Evolutionary conservation across 2,329 filamentous ascomycete genomes (phyloP).

Genomic region (Arthrobotrys megalospora): DNA sequence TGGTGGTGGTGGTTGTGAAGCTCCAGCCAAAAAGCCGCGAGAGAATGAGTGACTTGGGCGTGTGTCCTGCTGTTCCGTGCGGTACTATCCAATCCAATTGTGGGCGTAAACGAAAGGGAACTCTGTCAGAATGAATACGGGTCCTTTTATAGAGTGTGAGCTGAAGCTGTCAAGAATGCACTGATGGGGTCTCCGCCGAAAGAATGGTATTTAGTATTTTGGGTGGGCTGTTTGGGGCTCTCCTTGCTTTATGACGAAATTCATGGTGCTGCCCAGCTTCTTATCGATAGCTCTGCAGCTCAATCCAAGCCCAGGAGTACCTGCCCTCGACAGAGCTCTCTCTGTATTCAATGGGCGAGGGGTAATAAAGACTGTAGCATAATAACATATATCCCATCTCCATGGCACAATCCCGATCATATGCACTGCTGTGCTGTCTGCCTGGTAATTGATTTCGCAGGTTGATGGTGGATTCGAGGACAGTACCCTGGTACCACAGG

Average conservation of each 20-base stretch:
- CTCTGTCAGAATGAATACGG: not conserved
- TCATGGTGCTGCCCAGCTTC: constrained; percentile 18
- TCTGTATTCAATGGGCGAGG: not conserved
- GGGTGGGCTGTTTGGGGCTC: not conserved
- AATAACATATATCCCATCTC: constrained; percentile 11
- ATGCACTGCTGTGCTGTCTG: constrained; percentile 51
- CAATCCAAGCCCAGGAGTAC: not conserved
- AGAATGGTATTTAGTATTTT: constrained; percentile 13
- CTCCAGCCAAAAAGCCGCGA: not conserved
- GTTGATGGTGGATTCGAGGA: constrained; percentile 5
- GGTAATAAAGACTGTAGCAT: not conserved
- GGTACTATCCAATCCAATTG: too few species aligned
- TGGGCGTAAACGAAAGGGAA: too few species aligned
- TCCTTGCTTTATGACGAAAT: constrained; percentile 33
- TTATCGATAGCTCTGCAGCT: constrained; percentile 34
- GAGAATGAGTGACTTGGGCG: constrained; percentile 15
- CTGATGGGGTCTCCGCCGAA: not conserved
- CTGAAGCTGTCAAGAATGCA: constrained; percentile 1
- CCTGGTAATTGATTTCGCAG: not conserved
- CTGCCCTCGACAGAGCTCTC: constrained; percentile 19
- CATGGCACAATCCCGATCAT: not conserved
- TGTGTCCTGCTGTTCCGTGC: too few species aligned
- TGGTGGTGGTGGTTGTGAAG: not conserved
- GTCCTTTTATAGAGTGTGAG: not conserved
- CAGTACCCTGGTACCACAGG: constrained; percentile 15